Evolutionary conservation across 2,329 filamentous ascomycete species (phyloP).

Genomic region (Chaetomium strumarium): DNA sequence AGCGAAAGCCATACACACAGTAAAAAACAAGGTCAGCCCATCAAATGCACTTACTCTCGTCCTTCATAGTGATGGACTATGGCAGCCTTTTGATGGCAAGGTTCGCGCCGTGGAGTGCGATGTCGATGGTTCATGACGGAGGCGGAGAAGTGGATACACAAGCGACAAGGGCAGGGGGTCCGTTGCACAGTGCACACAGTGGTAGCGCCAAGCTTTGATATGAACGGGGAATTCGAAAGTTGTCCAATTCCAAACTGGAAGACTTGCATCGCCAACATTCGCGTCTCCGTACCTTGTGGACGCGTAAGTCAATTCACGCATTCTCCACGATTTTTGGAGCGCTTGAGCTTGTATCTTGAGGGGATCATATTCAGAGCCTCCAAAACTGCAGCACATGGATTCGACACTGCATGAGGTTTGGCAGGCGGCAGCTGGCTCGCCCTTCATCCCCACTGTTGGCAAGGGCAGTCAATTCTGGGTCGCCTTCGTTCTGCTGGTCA

Average conservation of each 20-base stretch:
- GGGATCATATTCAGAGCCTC: no score
- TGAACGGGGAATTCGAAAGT: slow-evolving; percentile 5
- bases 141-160: slow-evolving; percentile 4
- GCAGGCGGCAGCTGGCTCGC: slow-evolving; percentile 84
- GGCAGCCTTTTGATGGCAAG: slow-evolving; percentile 7
- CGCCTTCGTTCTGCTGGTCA: slow-evolving; percentile 67
- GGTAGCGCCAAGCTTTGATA: slow-evolving; percentile 1
- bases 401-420: slow-evolving; percentile 82
- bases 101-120: not conserved
- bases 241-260: slow-evolving; percentile 12
- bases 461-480: slow-evolving; percentile 82
- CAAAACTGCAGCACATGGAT: slow-evolving; percentile 53
- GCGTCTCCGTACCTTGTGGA: no score
- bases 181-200: not conserved
- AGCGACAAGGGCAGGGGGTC: not conserved
- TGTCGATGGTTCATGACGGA: not conserved
- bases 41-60: slow-evolving; percentile 23
- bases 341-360: not conserved
- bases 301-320: not conserved
- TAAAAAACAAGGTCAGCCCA: not conserved
- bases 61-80: slow-evolving; percentile 23
- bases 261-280: not conserved
- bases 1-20: not conserved
- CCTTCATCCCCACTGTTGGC: slow-evolving; percentile 71
- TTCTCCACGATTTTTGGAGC: not conserved